Conservation (phyloP, 352 stramenopile species). For the Blastocystis sp. region DNA sequence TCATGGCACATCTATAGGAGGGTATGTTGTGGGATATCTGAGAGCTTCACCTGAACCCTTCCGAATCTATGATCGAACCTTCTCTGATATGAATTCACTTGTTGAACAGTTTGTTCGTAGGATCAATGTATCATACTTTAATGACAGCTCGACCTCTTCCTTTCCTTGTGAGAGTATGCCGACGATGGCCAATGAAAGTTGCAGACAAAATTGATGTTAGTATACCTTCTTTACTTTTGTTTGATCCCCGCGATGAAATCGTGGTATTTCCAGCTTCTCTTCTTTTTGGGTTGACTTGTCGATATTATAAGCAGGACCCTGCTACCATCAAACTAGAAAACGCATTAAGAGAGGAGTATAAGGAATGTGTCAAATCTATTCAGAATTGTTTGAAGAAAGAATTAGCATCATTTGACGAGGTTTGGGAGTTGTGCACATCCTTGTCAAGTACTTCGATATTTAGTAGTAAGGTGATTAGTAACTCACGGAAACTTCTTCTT, state of each 20-base stretch:
- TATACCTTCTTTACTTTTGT: not conserved
- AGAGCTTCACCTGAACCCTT: not conserved
- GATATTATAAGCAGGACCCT: not conserved
- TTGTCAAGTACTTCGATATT: not conserved
- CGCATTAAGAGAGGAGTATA: not conserved
- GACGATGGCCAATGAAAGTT: not conserved
- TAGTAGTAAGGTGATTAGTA: not conserved
- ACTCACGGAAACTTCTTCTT: not conserved
- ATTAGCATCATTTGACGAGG: no score
- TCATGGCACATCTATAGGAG: slow-evolving; percentile 20
- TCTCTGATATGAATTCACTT: slow-evolving; percentile 16
- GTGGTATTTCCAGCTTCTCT: slow-evolving; percentile 24
- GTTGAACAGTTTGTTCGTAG: slow-evolving; percentile 10
- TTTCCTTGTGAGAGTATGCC: slow-evolving; percentile 2
- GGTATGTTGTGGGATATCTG: not conserved
- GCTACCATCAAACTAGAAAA: not conserved
- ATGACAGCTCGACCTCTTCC: not conserved
- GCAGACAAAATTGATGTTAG: not conserved
- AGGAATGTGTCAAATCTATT: not conserved
- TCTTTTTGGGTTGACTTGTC: not conserved
- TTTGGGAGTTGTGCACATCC: not conserved
- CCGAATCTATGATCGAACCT: slow-evolving; percentile 16
- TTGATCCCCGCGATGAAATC: slow-evolving; percentile 22
- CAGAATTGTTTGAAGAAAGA: not conserved
- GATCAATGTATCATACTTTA: not conserved